Evolutionary conservation across 306 rosid species (phyloP), one percentile per base, ranked within the genome.

Genomic region (Lupinus albus): DNA sequence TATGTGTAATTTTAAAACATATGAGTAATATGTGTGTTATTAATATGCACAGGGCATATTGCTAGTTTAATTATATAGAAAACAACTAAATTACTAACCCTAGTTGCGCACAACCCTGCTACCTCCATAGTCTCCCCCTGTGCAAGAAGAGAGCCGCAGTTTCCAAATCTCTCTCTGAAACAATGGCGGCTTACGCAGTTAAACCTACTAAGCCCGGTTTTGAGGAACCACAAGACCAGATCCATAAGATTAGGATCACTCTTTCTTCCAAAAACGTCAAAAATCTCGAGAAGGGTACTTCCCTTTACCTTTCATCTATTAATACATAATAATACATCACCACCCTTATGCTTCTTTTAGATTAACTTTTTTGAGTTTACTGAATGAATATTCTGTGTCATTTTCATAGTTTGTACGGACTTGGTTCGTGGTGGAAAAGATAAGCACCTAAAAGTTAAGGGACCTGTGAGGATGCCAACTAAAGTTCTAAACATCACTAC

Each of bases 391-490:
- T 25, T 25, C 28, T 25, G 1, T 15, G 1, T 42, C 12, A 10
- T 0, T 2, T n/a, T 68, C 32, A 36, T 53, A 87, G 92, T 87
- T 54, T 87, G 92, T 79, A 39, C 87, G 11, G 92, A 87, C 79
- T 76, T 87, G 79, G 85, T 87, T 73, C 84, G 89, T 0, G 92
- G 92, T 11, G 92, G 89, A 28, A 87, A 87, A 78, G 92, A 87
- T 72, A 87, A 87, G 84, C 28, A 78, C 48, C 77, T 87, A 18
- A 82, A 85, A 78, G 89, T 84, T 7, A 87, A 87, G 78, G 92
- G 92, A 9, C 92, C 92, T 8, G 92, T 87, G 38, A 84, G 92
- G 44, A 87, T 87, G 87, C 92, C 92, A 2, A 87, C 92, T 18
- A 87, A 87, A 78, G 92, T 87, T 61, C 70, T 87, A 59, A 11